Conservation (phyloP, 176 grass and related monocot genomes). For the Musa troglodytarum region DNA sequence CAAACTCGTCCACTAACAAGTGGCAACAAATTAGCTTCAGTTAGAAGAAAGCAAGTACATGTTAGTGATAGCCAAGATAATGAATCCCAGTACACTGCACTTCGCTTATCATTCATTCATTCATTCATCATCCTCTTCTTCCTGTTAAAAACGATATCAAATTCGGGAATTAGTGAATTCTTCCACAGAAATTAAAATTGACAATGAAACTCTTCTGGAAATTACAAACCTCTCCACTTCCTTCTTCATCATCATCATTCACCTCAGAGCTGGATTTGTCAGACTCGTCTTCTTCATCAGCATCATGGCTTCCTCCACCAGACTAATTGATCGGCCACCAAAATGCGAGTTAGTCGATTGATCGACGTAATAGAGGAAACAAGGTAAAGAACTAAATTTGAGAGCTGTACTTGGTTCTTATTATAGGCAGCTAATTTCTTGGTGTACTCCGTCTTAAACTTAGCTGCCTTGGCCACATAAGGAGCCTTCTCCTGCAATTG, state of each 20-base stretch:
- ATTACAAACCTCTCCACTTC: constrained; percentile 50
- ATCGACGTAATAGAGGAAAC: background rate
- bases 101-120: no score
- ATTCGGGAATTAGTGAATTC: background rate
- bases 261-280: constrained; percentile 94
- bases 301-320: constrained; percentile 24
- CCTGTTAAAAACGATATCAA: background rate
- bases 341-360: background rate
- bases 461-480: constrained; percentile 70
- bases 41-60: background rate
- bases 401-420: constrained; percentile 31
- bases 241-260: constrained; percentile 70
- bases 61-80: background rate
- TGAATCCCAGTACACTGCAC: background rate
- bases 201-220: background rate
- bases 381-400: no score
- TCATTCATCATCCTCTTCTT: background rate
- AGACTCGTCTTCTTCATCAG: constrained; percentile 73
- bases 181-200: background rate
- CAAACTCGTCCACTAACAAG: background rate
- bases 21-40: background rate
- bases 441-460: constrained; percentile 73
- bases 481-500: constrained; percentile 65
- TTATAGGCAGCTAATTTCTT: constrained; percentile 66
- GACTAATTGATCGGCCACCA: background rate